Base-by-base conservation (phyloP, 192 early-diverging fungal species). In the Bifiguratus adelaidae region DNA sequence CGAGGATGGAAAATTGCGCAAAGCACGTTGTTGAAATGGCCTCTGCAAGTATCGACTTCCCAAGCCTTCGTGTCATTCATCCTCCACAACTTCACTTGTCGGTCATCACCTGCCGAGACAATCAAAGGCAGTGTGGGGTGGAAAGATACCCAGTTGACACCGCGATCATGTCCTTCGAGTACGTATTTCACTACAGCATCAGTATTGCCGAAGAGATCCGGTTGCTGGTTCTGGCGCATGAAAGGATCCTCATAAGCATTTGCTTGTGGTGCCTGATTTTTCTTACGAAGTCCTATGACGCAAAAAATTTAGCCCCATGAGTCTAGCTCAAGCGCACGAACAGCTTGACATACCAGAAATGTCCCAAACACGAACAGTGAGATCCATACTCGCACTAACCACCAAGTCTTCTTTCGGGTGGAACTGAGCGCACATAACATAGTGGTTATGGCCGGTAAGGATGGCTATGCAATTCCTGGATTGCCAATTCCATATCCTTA, bases 401-500 rank as follows among this genome's bases (percentile, higher is more conserved):
- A 99, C 81, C 16, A 99, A 68, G 50, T 99, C 96, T 19, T 97
- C 91, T 47, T 91, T 93, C 8, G 93, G 94, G 59, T 99, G 96
- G 76, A 99, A 99, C 69, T 91, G 83, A 2, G 94, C 94, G 34
- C 82, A 86, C 94, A 97, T 99, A 15, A 97, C 92, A 60, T 97
- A 99, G 70, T 99, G 93, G 54, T 91, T 94, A 67, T 99, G 95
- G 3, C 96, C 96, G 0, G 96, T 95, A 26, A 99, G 69, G 38
- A 96, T 91, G 22, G 91, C 91, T 50, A 99, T 96, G 55, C 92
- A 97, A 62, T 83, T 94, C 44, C 94, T 74, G 24, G 90, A 94
- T 65, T 99, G 96, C 96, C 96, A 99, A 74, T 99, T 99, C 96
- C 96, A 99, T 46, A 99, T 97, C 41, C 96, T 88, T 52, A 97